Evolutionary conservation across 2,329 filamentous ascomycete species (phyloP).

Genomic region (Ceratocystis alfenasii): DNA sequence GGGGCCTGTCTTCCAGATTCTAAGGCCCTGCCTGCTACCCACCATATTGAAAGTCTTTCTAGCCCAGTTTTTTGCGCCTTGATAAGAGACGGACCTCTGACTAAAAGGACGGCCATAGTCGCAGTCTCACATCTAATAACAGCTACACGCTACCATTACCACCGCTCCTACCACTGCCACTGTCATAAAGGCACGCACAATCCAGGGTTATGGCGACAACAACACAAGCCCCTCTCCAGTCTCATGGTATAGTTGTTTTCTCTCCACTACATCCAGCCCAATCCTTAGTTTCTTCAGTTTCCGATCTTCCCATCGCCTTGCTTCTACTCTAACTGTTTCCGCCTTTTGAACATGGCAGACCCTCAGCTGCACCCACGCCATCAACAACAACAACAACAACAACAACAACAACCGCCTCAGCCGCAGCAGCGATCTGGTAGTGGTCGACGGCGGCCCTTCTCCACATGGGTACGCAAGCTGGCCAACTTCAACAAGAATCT

Average conservation of each 20-base stretch:
- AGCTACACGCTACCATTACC: background rate
- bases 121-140: background rate
- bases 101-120: background rate
- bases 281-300: background rate
- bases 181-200: background rate
- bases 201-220: slow-evolving; percentile 25
- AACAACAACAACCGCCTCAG: background rate
- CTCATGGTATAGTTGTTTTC: slow-evolving; percentile 24
- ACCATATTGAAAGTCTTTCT: background rate
- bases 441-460: slow-evolving; percentile 66
- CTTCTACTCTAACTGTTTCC: slow-evolving; percentile 3
- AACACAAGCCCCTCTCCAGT: slow-evolving; percentile 23
- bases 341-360: slow-evolving; percentile 9
- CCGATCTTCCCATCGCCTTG: background rate
- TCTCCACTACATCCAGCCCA: background rate
- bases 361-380: background rate
- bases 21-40: background rate
- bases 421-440: slow-evolving; percentile 20
- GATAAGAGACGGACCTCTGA: background rate
- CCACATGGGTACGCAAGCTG: slow-evolving; percentile 88
- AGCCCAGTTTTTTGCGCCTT: background rate
- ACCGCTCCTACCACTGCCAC: too few relatives aligned
- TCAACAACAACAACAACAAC: slow-evolving; percentile 5
- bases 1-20: background rate
- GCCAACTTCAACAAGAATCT: slow-evolving; percentile 63